Base-by-base conservation (phyloP, 2,329 filamentous ascomycete species). In the Rosellinia necatrix region DNA sequence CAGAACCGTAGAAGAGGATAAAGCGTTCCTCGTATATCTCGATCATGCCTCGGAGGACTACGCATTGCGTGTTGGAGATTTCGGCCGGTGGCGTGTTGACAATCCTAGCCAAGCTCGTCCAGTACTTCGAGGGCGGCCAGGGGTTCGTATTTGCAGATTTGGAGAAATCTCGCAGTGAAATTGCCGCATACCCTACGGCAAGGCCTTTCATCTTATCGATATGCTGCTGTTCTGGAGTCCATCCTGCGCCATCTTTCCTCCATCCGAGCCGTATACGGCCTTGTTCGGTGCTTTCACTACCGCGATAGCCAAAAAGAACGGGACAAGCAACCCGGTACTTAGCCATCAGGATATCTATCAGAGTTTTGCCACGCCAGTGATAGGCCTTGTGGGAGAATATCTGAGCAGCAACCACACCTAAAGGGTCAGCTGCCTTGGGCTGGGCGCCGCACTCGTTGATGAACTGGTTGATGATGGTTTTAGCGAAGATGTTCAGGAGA, bases 341-440 rank as follows among this genome's bases (percentile, higher is more conserved):
- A 51, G 92, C 88, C 67, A 96, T 87, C 25, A 97, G 79, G 56
- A 97, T 90, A 69, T 96, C 90, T 49, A 91, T 87, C 55, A 96
- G 78, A 1, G 87, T 81, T 43, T 81, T 74, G 7, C 85, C 87
- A 47, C 86, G 81, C 80, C 86, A 89, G 50, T 82, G 77, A 67
- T 90, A 89, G 13, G 84, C 79, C 15, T 83, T 79, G 49, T 82
- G 79, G 1, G 89, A 88, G 70, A 96, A 93, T 25, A 96, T 81
- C 61, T 87, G 84, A 6, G 88, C 88, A 1, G 87, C 81, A 21
- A 92, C 79, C 21, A 93, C 83, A n/a, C 91, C 91, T 40, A 96
- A 81, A 0, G 90, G 88, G 64, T 94, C 89, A 8, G 90, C 91
- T 5, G 83, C 80, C 59, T 82, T 83, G 1, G 84, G 80, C 49